phyloP scores from a whole-genome alignment of 306 rosid species.

The Begonia peltatifolia region DNA sequence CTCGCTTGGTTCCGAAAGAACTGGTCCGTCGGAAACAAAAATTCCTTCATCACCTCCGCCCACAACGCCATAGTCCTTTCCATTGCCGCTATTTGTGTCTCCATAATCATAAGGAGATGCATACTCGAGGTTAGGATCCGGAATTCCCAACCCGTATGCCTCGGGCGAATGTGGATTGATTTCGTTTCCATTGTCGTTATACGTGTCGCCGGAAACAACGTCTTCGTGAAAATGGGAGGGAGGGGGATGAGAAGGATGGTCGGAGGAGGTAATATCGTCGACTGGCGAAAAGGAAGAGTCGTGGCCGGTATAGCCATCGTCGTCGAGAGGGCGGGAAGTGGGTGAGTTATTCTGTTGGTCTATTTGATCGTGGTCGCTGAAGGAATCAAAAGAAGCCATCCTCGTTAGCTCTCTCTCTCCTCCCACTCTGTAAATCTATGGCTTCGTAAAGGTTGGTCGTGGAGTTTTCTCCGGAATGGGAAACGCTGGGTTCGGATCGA shows the following conservation, averaged over 20 bases:
- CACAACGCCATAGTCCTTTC: neutral
- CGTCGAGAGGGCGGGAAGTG: slow-evolving; percentile 23
- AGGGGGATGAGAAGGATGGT: slow-evolving; percentile 12
- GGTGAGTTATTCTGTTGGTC: slow-evolving; percentile 21
- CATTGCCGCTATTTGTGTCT: slow-evolving; percentile 8
- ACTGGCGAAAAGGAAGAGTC: slow-evolving; percentile 12
- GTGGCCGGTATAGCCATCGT: slow-evolving; percentile 25
- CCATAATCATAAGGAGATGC: slow-evolving; percentile 41
- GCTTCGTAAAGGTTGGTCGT: neutral
- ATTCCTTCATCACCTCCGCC: slow-evolving; percentile 13
- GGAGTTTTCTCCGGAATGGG: neutral
- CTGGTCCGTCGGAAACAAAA: slow-evolving; percentile 39
- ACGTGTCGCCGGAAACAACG: slow-evolving; percentile 3
- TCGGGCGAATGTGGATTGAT: slow-evolving; percentile 16
- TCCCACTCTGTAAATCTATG: neutral
- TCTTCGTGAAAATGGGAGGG: slow-evolving; percentile 14
- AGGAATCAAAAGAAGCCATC: slow-evolving; percentile 58
- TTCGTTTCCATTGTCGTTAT: slow-evolving; percentile 1
- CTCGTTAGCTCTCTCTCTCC: neutral
- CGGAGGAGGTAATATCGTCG: slow-evolving; percentile 16
- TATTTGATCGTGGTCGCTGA: slow-evolving; percentile 24
- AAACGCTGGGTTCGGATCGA: slow-evolving; percentile 22
- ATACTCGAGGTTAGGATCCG: slow-evolving; percentile 28
- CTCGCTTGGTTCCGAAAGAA: slow-evolving; percentile 46
- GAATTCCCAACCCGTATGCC: slow-evolving; percentile 30